phyloP scores from a whole-genome alignment of 768 basidiomycete species.

The Amanita brunnescens region DNA sequence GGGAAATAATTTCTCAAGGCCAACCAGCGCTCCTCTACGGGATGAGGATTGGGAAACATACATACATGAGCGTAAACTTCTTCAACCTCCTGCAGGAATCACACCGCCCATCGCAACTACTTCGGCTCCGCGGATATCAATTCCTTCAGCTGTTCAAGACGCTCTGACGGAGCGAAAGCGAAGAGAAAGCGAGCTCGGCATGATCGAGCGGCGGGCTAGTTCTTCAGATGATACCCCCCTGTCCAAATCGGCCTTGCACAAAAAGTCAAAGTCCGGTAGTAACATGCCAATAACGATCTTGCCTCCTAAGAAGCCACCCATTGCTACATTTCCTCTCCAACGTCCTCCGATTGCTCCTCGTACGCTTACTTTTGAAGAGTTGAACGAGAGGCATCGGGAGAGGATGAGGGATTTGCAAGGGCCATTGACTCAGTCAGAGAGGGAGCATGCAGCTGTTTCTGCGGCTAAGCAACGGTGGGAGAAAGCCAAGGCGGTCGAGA shows the following conservation, averaged over 20 bases:
- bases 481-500: constrained; percentile 62
- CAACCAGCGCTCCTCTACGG: constrained; percentile 64
- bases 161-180: constrained; percentile 64
- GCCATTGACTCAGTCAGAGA: constrained; percentile 74
- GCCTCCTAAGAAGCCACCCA: constrained; percentile 34
- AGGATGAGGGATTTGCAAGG: constrained; percentile 77
- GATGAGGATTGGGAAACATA: constrained; percentile 86
- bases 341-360: constrained; percentile 39
- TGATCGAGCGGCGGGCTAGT: constrained; percentile 28
- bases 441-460: constrained; percentile 65
- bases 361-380: constrained; percentile 78
- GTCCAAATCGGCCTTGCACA: constrained; percentile 20
- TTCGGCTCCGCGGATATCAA: constrained; percentile 37
- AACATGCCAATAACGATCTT: constrained; percentile 36
- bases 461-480: constrained; percentile 83
- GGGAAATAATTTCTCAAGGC: constrained; percentile 53
- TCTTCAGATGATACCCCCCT: constrained; percentile 45
- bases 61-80: constrained; percentile 72
- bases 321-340: constrained; percentile 41
- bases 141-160: constrained; percentile 67
- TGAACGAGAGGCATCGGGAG: constrained; percentile 78
- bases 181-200: constrained; percentile 59
- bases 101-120: constrained; percentile 72
- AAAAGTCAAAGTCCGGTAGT: constrained; percentile 10
- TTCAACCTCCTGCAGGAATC: constrained; percentile 77